Conservation (phyloP, 78 protist genomes). For the Trichosphaerium sp. region DNA sequence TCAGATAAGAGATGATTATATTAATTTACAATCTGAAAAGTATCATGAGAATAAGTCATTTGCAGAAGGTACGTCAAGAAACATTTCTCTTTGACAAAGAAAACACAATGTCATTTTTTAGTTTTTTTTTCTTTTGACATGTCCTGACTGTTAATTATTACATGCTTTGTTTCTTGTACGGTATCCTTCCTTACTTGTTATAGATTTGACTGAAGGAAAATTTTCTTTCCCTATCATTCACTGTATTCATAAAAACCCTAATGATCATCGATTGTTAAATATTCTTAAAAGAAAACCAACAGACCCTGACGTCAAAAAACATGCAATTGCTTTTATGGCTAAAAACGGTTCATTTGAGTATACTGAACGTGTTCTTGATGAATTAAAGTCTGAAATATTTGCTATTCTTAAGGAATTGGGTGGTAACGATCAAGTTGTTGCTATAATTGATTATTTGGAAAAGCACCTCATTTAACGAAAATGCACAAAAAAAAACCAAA, state of each 20-base stretch:
- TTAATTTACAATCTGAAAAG: slow-evolving; percentile 60
- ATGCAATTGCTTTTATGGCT: slow-evolving; percentile 36
- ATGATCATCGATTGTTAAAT: slow-evolving; percentile 23
- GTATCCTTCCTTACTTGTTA: no score
- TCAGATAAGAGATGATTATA: slow-evolving; percentile 86
- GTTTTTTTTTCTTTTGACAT: neutral
- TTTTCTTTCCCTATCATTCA: slow-evolving; percentile 79
- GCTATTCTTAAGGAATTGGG: slow-evolving; percentile 22
- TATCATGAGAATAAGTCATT: slow-evolving; percentile 34
- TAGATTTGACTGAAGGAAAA: slow-evolving; percentile 90
- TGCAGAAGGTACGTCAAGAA: slow-evolving; percentile 14
- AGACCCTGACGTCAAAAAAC: slow-evolving; percentile 30
- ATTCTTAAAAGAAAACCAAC: slow-evolving; percentile 57
- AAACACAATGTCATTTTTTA: neutral
- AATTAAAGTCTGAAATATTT: neutral
- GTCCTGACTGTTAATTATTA: no score
- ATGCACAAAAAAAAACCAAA: no score
- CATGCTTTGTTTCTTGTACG: neutral
- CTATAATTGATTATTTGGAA: no score
- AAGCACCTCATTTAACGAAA: no score
- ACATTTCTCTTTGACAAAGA: neutral
- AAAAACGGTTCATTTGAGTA: slow-evolving; percentile 45
- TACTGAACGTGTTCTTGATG: slow-evolving; percentile 6
- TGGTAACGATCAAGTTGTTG: no score
- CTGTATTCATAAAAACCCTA: slow-evolving; percentile 13